Percentiles rank a stretch among this genome's conserved stretches.
Conservation (phyloP, 129 eudicot genomes). For the Smallanthus sonchifolius region DNA sequence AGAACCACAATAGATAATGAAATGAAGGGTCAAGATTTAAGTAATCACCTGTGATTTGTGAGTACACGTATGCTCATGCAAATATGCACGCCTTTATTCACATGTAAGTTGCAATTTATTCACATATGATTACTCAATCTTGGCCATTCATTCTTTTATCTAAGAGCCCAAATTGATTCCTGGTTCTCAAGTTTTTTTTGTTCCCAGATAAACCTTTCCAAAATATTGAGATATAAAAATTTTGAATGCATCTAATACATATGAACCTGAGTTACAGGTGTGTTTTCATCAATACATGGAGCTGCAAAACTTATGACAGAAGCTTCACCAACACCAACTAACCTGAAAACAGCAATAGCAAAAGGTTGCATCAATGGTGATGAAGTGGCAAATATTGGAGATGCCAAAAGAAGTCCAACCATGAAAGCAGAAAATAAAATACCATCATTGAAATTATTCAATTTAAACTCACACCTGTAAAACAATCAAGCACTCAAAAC, state of each 20-base stretch:
- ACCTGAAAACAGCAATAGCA: constrained; percentile 37
- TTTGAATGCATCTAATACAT: neutral
- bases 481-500: neutral
- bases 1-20: neutral
- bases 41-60: neutral
- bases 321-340: constrained; percentile 99
- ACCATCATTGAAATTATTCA: constrained; percentile 81
- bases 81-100: neutral
- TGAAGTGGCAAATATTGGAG: constrained; percentile 60
- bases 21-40: neutral
- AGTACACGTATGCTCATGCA: neutral
- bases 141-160: neutral
- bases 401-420: constrained; percentile 91
- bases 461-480: constrained; percentile 64
- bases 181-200: too few species aligned
- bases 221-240: neutral
- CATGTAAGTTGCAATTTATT: neutral
- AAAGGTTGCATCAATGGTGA: constrained; percentile 9
- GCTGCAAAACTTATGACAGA: constrained; percentile 97
- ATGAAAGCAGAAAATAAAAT: constrained; percentile 87
- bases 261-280: constrained; percentile 71
- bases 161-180: neutral
- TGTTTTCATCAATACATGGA: constrained; percentile 89
- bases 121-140: neutral
- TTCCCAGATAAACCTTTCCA: too few species aligned